Evolutionary conservation across 371 early-diverging fungal species (phyloP).

Genomic region (Rhizopus sp.): DNA sequence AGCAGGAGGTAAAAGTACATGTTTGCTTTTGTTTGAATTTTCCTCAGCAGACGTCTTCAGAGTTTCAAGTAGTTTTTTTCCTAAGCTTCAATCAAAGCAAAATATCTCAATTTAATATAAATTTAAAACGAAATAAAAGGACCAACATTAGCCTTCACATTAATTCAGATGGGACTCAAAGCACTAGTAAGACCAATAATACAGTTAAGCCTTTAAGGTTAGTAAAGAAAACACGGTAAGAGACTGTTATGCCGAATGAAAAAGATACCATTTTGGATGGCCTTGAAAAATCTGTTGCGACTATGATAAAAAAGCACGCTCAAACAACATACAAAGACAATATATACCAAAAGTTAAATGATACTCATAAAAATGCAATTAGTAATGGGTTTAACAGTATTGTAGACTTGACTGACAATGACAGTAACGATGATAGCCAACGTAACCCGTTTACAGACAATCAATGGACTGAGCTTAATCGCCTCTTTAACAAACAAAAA

Average conservation of each 20-base stretch:
- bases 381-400: slow-evolving; percentile 1
- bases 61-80: too few species aligned
- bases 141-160: too few species aligned
- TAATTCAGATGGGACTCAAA: too few species aligned
- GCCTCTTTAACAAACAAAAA: neutral
- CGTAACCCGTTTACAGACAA: neutral
- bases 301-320: neutral
- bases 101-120: too few species aligned
- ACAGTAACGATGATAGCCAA: neutral
- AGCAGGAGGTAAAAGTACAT: too few species aligned
- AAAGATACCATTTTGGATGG: slow-evolving; percentile 1
- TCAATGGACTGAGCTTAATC: neutral
- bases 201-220: too few species aligned
- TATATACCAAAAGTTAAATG: neutral
- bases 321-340: neutral
- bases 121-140: too few species aligned
- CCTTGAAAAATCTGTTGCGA: neutral
- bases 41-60: too few species aligned
- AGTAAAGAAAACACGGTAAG: neutral
- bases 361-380: neutral
- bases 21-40: too few species aligned
- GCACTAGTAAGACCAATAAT: too few species aligned
- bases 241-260: neutral
- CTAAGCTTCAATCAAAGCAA: too few species aligned
- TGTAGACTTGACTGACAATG: slow-evolving; percentile 1